These are phyloP conservation scores for Allantophomopsis cytisporea DNA, from an alignment of 2,329 filamentous ascomycete genomes.

Conservation along the genomic window DNA sequence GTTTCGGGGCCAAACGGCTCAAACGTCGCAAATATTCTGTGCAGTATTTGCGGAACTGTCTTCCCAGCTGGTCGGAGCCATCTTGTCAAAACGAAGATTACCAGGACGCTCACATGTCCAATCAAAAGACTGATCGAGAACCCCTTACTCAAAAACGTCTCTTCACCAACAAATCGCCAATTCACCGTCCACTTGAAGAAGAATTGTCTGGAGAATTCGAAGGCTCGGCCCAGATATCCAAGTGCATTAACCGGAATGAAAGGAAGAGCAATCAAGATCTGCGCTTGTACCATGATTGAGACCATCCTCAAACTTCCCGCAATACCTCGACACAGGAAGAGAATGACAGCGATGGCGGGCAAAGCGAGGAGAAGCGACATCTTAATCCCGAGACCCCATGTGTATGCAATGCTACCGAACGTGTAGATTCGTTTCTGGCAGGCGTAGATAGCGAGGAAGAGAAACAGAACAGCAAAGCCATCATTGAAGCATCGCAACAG, in stretches of 20 bases:
- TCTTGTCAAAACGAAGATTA: conserved; percentile 38
- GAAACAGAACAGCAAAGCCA: conserved; percentile 70
- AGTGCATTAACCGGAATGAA: conserved; percentile 53
- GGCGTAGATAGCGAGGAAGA: conserved; percentile 70
- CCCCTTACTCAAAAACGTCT: conserved; percentile 55
- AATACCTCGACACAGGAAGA: conserved; percentile 62
- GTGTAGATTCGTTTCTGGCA: conserved; percentile 68
- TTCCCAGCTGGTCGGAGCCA: conserved; percentile 47
- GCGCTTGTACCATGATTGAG: conserved; percentile 62
- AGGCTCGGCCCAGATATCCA: conserved; percentile 71
- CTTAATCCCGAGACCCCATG: conserved; percentile 77
- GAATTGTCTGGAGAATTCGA: conserved; percentile 84
- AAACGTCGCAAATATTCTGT: conserved; percentile 13
- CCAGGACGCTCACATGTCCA: conserved; percentile 39
- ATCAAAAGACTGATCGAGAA: conserved; percentile 45
- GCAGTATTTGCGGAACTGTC: conserved; percentile 28
- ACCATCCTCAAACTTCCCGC: conserved; percentile 52
- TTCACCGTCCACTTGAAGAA: conserved; percentile 98
- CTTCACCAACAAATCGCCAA: conserved; percentile 89
- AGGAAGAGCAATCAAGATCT: conserved; percentile 52
- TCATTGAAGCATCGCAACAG: conserved; percentile 93
- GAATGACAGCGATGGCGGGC: conserved; percentile 64
- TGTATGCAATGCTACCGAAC: conserved; percentile 58
- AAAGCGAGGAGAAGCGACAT: conserved; percentile 81
- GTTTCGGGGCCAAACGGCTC: conserved; percentile 19